Evolutionary conservation across 108 stramenopile species (phyloP).

Genomic region (Poteriospumella lacustris): DNA sequence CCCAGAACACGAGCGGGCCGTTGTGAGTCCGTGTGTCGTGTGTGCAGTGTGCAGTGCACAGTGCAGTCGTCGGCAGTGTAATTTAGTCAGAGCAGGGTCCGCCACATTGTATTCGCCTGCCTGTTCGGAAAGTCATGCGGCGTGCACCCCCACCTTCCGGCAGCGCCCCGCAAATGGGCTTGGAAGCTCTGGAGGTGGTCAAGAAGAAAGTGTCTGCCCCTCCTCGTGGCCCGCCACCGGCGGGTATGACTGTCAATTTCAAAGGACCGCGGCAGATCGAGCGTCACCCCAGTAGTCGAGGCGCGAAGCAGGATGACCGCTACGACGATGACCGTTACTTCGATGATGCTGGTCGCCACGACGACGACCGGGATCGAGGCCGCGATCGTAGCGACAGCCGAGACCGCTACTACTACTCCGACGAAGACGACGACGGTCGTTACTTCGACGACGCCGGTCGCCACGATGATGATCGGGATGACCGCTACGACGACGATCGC

Average conservation of each 20-base stretch:
- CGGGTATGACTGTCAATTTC: conserved; percentile 14
- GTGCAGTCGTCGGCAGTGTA: too few species aligned
- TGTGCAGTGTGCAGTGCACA: too few species aligned
- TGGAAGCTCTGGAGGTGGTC: neutral
- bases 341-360: neutral
- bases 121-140: too few species aligned
- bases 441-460: neutral
- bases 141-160: too few species aligned
- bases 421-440: neutral
- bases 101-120: too few species aligned
- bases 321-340: neutral
- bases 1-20: too few species aligned
- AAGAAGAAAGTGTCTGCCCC: neutral
- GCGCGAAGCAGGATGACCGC: neutral
- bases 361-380: neutral
- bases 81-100: too few species aligned
- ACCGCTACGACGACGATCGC: neutral
- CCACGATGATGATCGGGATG: neutral
- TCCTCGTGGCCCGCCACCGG: neutral
- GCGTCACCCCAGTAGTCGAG: neutral
- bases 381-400: neutral
- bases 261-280: neutral
- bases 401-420: neutral
- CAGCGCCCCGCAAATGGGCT: too few species aligned
- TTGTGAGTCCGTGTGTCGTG: too few species aligned